These are phyloP conservation scores for Lactifluus subvellereus DNA, from an alignment of 768 basidiomycete species.

Conservation along the genomic window DNA sequence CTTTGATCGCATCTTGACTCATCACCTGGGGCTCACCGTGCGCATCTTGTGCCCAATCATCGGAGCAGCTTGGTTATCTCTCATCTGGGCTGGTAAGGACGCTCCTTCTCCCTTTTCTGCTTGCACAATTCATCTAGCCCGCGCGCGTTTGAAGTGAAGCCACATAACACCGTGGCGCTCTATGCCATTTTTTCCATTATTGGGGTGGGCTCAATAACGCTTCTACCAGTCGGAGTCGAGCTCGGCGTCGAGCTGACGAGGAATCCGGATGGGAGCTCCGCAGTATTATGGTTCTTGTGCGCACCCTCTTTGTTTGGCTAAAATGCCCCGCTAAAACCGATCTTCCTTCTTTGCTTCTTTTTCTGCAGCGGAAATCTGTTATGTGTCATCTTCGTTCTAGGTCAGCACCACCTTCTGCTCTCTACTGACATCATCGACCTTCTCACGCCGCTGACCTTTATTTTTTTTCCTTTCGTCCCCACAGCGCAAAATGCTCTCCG, in stretches of 20 bases:
- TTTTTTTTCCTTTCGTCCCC: neutral
- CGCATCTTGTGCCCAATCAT: constrained; percentile 60
- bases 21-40: constrained; percentile 54
- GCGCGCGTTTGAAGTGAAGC: constrained; percentile 44
- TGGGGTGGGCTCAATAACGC: constrained; percentile 56
- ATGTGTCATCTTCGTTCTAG: neutral
- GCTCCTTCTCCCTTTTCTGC: neutral
- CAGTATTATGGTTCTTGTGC: constrained; percentile 70
- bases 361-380: constrained; percentile 10
- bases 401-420: constrained; percentile 2
- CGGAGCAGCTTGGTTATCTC: constrained; percentile 57
- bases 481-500: constrained; percentile 55
- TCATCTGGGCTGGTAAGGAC: constrained; percentile 73
- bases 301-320: constrained; percentile 25
- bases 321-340: neutral
- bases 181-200: constrained; percentile 65
- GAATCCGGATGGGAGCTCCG: constrained; percentile 72
- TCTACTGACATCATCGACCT: neutral
- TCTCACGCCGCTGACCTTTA: neutral
- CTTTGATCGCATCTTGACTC: constrained; percentile 78
- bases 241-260: constrained; percentile 75
- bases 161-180: constrained; percentile 51
- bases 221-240: constrained; percentile 74
- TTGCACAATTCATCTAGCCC: neutral
- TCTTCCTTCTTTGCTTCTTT: neutral